Evolutionary conservation across 2,329 filamentous ascomycete genomes (phyloP).

Genomic region (Clarireedia sp.): DNA sequence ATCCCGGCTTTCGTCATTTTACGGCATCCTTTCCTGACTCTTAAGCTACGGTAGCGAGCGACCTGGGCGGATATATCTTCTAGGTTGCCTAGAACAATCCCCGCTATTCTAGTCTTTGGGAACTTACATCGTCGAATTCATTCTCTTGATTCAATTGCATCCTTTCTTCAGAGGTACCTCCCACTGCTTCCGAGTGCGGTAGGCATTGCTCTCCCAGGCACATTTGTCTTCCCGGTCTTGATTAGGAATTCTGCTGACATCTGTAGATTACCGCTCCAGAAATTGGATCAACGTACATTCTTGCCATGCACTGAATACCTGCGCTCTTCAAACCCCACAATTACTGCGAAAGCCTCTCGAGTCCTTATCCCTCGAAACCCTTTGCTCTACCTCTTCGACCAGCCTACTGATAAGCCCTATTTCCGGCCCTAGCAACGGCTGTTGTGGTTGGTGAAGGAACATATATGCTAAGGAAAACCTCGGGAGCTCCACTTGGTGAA

Average conservation of each 20-base stretch:
- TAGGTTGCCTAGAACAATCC: constrained; percentile 7
- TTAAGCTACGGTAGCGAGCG: constrained; percentile 4
- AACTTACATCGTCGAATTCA: not conserved
- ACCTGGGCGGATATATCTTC: constrained; percentile 4
- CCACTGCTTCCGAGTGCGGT: not conserved
- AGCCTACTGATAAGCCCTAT: not conserved
- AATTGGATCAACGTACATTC: constrained; percentile 5
- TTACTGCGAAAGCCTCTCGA: constrained; percentile 5
- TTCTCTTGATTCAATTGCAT: not conserved
- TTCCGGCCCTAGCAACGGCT: not conserved
- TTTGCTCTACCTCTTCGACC: not conserved
- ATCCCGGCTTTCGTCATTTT: too few species aligned
- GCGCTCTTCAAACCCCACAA: constrained; percentile 10
- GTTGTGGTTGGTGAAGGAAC: constrained; percentile 3
- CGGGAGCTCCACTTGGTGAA: constrained; percentile 5
- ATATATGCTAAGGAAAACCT: constrained; percentile 7
- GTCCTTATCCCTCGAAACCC: constrained; percentile 2
- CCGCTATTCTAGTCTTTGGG: constrained; percentile 4
- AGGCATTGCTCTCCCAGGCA: not conserved
- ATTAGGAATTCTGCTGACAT: not conserved
- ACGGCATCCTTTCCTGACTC: too few species aligned
- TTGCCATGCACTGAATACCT: constrained; percentile 18
- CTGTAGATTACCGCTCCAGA: constrained; percentile 2
- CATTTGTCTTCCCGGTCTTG: not conserved
- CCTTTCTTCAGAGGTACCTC: not conserved